Evolutionary conservation across 345 rosid species (phyloP).

Genomic region (Boechera retrofracta): DNA sequence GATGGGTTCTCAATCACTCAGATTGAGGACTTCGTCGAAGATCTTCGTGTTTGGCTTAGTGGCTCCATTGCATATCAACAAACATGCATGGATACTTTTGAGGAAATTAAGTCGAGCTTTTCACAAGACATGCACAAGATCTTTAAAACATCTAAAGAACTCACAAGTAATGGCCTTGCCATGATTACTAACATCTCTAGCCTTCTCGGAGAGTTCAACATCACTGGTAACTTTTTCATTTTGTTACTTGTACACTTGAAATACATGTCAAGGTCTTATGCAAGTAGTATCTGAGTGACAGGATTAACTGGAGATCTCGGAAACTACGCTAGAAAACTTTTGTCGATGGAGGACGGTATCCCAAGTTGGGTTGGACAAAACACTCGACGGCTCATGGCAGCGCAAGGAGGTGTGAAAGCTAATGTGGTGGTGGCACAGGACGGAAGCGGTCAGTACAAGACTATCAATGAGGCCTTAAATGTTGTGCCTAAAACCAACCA

Average conservation of each 20-base stretch:
- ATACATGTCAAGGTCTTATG: neutral
- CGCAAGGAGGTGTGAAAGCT: conserved; percentile 43
- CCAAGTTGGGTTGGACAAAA: conserved; percentile 55
- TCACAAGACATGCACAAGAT: conserved; percentile 56
- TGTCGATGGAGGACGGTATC: conserved; percentile 35
- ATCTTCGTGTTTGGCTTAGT: conserved; percentile 73
- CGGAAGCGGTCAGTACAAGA: conserved; percentile 68
- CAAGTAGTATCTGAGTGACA: neutral
- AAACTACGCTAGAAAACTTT: conserved; percentile 40
- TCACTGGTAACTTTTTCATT: conserved; percentile 13
- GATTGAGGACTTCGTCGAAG: conserved; percentile 46
- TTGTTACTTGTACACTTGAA: neutral
- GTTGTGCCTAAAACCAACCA: conserved; percentile 47
- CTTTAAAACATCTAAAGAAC: conserved; percentile 50
- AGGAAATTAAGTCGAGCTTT: conserved; percentile 53
- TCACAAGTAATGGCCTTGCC: conserved; percentile 73
- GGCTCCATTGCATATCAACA: conserved; percentile 72
- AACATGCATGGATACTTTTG: conserved; percentile 71
- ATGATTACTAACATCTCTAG: conserved; percentile 56
- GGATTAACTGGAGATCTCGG: conserved; percentile 26
- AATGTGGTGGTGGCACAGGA: conserved; percentile 67
- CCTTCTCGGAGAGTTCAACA: conserved; percentile 43
- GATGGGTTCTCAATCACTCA: conserved; percentile 51
- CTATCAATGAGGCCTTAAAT: conserved; percentile 55
- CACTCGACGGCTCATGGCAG: conserved; percentile 45